phyloP scores from a whole-genome alignment of 345 rosid species.

The Linum tenue region DNA sequence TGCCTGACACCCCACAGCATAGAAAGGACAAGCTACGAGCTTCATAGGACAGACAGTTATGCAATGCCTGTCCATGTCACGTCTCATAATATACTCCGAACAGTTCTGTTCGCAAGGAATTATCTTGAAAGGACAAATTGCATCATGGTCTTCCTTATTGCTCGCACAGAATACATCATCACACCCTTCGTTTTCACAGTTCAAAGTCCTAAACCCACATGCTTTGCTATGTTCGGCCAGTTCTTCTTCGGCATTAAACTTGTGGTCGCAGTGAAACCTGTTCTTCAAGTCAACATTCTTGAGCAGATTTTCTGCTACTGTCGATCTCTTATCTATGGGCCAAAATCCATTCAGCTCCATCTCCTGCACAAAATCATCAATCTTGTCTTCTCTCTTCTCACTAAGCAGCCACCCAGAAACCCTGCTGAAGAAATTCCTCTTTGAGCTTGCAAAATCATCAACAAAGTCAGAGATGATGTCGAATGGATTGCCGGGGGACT shows the following conservation, averaged over 20 bases:
- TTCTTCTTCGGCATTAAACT: conserved; percentile 41
- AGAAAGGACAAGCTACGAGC: conserved; percentile 75
- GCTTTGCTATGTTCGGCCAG: conserved; percentile 33
- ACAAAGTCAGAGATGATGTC: conserved; percentile 57
- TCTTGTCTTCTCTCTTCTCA: conserved; percentile 75
- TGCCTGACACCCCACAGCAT: conserved; percentile 58
- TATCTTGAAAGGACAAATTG: conserved; percentile 68
- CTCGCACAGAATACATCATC: conserved; percentile 36
- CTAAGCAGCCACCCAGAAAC: conserved; percentile 83
- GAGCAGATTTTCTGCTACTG: conserved; percentile 45
- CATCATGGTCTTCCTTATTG: conserved; percentile 58
- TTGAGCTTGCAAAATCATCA: conserved; percentile 63
- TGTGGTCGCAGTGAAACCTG: conserved; percentile 55
- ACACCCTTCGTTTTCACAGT: conserved; percentile 70
- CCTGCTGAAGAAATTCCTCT: conserved; percentile 64
- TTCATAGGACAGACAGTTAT: conserved; percentile 83
- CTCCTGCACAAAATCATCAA: conserved; percentile 80
- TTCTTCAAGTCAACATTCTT: conserved; percentile 72
- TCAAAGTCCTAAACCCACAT: conserved; percentile 56
- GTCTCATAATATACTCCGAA: conserved; percentile 54
- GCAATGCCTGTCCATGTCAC: conserved; percentile 85
- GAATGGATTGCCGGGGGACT: conserved; percentile 55
- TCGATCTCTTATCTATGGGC: conserved; percentile 50
- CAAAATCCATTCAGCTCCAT: conserved; percentile 82
- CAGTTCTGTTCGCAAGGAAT: conserved; percentile 80